These are phyloP conservation scores for Moesziomyces sp. DNA, from an alignment of 1,284 basidiomycete species.

Conservation along the genomic window DNA sequence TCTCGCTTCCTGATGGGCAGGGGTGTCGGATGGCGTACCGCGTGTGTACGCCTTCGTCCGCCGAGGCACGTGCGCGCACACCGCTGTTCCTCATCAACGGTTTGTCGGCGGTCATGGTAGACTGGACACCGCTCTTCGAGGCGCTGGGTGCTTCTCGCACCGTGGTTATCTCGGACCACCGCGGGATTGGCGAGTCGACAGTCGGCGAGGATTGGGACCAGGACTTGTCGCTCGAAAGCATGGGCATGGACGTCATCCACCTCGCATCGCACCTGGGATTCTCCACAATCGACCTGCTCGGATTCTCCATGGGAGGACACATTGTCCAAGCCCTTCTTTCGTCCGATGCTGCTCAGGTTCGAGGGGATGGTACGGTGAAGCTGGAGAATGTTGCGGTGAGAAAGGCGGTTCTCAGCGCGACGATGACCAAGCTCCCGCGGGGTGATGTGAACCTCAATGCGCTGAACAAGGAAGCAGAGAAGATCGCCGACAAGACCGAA, in stretches of 20 bases:
- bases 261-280: constrained; percentile 45
- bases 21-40: constrained; percentile 50
- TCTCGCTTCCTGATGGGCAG: constrained; percentile 7
- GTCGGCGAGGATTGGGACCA: constrained; percentile 47
- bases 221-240: constrained; percentile 49
- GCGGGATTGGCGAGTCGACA: constrained; percentile 58
- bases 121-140: constrained; percentile 59
- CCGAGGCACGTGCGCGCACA: not conserved
- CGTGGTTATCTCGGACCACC: constrained; percentile 60
- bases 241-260: constrained; percentile 56
- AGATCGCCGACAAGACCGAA: constrained; percentile 19
- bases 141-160: constrained; percentile 36
- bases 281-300: constrained; percentile 49
- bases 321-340: constrained; percentile 58
- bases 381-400: constrained; percentile 41
- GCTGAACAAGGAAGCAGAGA: constrained; percentile 19
- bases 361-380: constrained; percentile 1
- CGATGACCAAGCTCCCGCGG: constrained; percentile 61
- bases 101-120: constrained; percentile 60
- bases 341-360: not conserved
- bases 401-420: constrained; percentile 54
- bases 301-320: constrained; percentile 65
- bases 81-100: constrained; percentile 64
- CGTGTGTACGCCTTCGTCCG: constrained; percentile 4
- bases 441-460: constrained; percentile 47